These are phyloP conservation scores for Escovopsis weberi DNA, from an alignment of 2,329 filamentous ascomycete species.

Conservation along the genomic window DNA sequence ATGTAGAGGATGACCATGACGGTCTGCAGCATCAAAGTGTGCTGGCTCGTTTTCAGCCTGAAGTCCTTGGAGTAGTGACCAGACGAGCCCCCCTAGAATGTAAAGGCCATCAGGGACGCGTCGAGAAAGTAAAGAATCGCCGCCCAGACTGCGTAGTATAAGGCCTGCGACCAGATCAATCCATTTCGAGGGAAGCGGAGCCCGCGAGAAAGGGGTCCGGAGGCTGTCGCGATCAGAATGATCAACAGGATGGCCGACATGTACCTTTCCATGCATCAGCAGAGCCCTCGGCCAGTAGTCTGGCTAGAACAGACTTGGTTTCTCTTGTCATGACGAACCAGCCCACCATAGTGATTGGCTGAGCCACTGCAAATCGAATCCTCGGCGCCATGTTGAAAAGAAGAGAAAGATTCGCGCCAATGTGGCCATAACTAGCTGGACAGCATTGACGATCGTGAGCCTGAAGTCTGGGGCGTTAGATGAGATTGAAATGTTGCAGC, in stretches of 20 bases:
- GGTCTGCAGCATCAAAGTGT: conserved; percentile 81
- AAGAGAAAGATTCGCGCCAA: conserved; percentile 67
- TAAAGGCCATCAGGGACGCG: conserved; percentile 61
- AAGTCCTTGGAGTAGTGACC: conserved; percentile 68
- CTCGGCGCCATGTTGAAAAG: conserved; percentile 75
- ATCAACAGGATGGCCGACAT: conserved; percentile 50
- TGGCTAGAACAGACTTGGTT: conserved; percentile 4
- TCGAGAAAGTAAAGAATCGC: conserved; percentile 70
- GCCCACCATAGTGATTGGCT: conserved; percentile 68
- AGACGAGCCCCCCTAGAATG: conserved; percentile 50
- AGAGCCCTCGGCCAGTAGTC: background rate
- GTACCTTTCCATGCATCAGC: conserved; percentile 23
- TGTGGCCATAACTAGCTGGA: conserved; percentile 57
- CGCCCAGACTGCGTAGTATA: conserved; percentile 73
- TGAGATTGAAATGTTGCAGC: background rate
- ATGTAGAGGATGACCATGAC: conserved; percentile 75
- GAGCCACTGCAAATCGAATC: conserved; percentile 68
- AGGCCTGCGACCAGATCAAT: conserved; percentile 64
- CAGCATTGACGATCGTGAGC: conserved; percentile 61
- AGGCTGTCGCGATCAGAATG: conserved; percentile 49
- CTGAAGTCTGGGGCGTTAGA: conserved; percentile 17
- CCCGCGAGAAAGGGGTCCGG: conserved; percentile 34
- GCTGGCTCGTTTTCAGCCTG: conserved; percentile 60
- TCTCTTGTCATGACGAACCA: conserved; percentile 37
- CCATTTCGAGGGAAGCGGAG: conserved; percentile 21